Base-by-base conservation (phyloP, 176 grass and related monocot genomes). In the Thinopyrum elongatum region DNA sequence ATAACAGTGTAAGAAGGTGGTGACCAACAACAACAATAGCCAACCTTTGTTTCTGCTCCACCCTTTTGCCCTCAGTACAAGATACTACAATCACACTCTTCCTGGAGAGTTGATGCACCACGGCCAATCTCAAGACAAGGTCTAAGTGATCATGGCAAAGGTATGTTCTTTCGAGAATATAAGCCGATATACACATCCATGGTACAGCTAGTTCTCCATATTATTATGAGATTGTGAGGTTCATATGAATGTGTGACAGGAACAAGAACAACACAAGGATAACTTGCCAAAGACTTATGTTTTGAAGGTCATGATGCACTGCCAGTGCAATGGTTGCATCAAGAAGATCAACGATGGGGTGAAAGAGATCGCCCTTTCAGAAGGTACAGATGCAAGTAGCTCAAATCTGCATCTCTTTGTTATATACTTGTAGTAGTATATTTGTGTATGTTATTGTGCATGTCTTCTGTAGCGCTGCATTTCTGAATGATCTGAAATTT, bases 291-390 rank as follows among this genome's bases (percentile, higher is more conserved):
- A 60, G 21, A 76, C 60, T 38, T 84, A 0, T 5, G n/a, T 87
- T 66, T 28, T 84, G 35, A 84, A 76, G 76, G n/a, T 84, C 10
- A 47, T 33, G 44, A 91, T 84, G 85, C 89, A 84, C 61, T 81
- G 85, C 68, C 34, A 75, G 19, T 91, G 89, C 76, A 51, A 67
- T 10, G 89, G 80, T 16, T 91, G 81, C 41, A 10, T 80, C 8
- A 80, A 87, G 68, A 91, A 84, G 89, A 91, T 91, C 46, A 80
- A 26, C 7, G 34, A 80, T 26, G 89, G 31, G 13, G 61, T 87
- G 11, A 87, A 79, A 70, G 57, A 65, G 23, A 84, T 90, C 0
- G 28, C 36, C 62, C 78, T 69, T 58, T 85, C 70, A 61, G 49
- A 90, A 82, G 88, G 83, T 80, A 72, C 31, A 19, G 63, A 21